Conservation (phyloP, 257 asterid species). For the Capsicum rhomboideum region DNA sequence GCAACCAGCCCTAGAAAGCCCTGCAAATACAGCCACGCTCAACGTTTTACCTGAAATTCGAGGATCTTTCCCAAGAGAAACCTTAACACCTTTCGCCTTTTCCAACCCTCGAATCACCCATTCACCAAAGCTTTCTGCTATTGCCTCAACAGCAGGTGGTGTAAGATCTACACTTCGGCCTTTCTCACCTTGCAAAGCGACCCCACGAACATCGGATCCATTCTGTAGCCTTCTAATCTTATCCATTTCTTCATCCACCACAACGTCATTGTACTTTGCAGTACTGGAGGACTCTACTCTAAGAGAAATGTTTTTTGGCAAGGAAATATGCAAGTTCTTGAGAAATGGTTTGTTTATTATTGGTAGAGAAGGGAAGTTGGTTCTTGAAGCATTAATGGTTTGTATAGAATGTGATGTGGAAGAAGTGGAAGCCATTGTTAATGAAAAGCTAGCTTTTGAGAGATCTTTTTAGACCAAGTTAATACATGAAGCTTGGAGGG, state of each 20-base stretch:
- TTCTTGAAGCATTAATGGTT: slow-evolving; percentile 14
- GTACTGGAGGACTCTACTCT: slow-evolving; percentile 29
- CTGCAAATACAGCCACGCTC: slow-evolving; percentile 64
- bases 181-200: slow-evolving; percentile 76
- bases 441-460: background rate
- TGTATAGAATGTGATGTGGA: slow-evolving; percentile 7
- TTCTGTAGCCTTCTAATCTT: slow-evolving; percentile 71
- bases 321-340: slow-evolving; percentile 10
- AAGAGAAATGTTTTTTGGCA: slow-evolving; percentile 1
- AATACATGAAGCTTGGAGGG: slow-evolving; percentile 10
- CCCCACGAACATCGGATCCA: slow-evolving; percentile 93
- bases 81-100: slow-evolving; percentile 27
- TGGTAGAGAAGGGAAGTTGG: slow-evolving; percentile 18
- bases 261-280: slow-evolving; percentile 38
- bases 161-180: slow-evolving; percentile 65
- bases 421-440: slow-evolving; percentile 39
- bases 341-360: slow-evolving; percentile 15
- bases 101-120: slow-evolving; percentile 49
- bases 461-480: background rate
- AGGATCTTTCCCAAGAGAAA: slow-evolving; percentile 82
- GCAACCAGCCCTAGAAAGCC: slow-evolving; percentile 74
- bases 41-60: slow-evolving; percentile 59
- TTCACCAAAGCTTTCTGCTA: slow-evolving; percentile 90
- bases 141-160: slow-evolving; percentile 84
- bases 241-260: slow-evolving; percentile 71